Evolutionary conservation across 192 early-diverging fungal species (phyloP).

Genomic region (Backusella macrospora): DNA sequence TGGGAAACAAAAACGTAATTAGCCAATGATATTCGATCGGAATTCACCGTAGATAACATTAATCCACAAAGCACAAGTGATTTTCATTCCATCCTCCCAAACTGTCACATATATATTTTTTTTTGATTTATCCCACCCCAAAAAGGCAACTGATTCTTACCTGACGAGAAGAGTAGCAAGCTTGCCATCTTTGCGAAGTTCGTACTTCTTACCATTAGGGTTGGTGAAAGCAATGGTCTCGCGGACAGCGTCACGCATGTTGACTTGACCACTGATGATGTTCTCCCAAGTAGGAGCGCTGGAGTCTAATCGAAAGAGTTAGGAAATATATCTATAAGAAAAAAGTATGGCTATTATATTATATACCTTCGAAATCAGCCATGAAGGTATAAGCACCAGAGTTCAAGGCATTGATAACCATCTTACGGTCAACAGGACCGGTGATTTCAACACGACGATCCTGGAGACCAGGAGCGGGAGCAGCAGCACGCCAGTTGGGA

Average conservation of each 20-base stretch:
- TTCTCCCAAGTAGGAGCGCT: conserved; percentile 98
- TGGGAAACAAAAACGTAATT: neutral
- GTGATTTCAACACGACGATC: conserved; percentile 98
- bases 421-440: conserved; percentile 97
- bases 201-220: conserved; percentile 93
- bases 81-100: neutral
- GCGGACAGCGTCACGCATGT: conserved; percentile 91
- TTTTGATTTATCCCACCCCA: neutral
- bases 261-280: conserved; percentile 86
- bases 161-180: conserved; percentile 90
- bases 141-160: conserved; percentile 40
- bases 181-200: conserved; percentile 87
- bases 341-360: conserved; percentile 12
- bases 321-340: conserved; percentile 9
- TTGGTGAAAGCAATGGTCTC: conserved; percentile 86
- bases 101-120: conserved; percentile 9
- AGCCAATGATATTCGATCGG: conserved; percentile 13
- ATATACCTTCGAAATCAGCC: conserved; percentile 91
- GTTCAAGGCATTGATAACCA: conserved; percentile 99
- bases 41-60: conserved; percentile 19
- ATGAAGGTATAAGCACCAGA: conserved; percentile 93
- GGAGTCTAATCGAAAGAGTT: conserved; percentile 66
- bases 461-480: conserved; percentile 85
- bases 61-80: neutral
- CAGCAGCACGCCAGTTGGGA: conserved; percentile 85